These are phyloP conservation scores for Brachypodium distachyon DNA, from an alignment of 202 grass and related monocot genomes.

Conservation along the genomic window DNA sequence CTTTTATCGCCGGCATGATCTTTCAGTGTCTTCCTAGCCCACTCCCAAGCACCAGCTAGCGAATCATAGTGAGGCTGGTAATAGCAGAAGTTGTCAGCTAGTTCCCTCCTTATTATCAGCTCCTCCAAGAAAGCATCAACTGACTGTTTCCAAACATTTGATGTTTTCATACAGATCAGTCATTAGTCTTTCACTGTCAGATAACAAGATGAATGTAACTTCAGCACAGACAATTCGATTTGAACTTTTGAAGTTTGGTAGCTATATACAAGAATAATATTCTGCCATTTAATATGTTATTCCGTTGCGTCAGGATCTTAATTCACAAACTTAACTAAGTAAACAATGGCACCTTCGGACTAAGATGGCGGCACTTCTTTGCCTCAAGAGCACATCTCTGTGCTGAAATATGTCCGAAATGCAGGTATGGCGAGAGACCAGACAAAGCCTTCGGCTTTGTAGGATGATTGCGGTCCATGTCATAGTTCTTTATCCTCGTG, in stretches of 20 bases:
- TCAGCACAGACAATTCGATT: background rate
- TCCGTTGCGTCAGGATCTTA: background rate
- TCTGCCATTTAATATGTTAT: background rate
- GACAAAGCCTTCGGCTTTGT: constrained; percentile 59
- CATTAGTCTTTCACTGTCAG: constrained; percentile 1
- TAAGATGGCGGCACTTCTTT: constrained; percentile 35
- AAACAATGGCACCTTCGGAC: constrained; percentile 42
- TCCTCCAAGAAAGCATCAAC: constrained; percentile 97
- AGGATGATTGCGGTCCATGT: constrained; percentile 63
- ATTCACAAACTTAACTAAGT: background rate
- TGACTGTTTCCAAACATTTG: constrained; percentile 35
- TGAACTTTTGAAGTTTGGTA: background rate
- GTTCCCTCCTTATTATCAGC: constrained; percentile 80
- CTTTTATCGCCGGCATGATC: constrained; percentile 75
- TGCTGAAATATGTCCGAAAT: constrained; percentile 90
- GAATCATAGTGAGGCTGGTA: constrained; percentile 89
- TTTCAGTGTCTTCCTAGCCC: constrained; percentile 78
- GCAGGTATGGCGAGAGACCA: constrained; percentile 74
- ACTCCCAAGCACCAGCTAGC: constrained; percentile 76
- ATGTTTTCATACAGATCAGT: background rate
- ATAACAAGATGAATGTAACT: background rate
- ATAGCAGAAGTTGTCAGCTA: constrained; percentile 96
- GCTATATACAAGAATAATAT: background rate
- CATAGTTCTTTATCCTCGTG: constrained; percentile 73
- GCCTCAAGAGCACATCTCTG: constrained; percentile 82